phyloP scores from a whole-genome alignment of 2,329 filamentous ascomycete species.

The Monosporascus sp. region DNA sequence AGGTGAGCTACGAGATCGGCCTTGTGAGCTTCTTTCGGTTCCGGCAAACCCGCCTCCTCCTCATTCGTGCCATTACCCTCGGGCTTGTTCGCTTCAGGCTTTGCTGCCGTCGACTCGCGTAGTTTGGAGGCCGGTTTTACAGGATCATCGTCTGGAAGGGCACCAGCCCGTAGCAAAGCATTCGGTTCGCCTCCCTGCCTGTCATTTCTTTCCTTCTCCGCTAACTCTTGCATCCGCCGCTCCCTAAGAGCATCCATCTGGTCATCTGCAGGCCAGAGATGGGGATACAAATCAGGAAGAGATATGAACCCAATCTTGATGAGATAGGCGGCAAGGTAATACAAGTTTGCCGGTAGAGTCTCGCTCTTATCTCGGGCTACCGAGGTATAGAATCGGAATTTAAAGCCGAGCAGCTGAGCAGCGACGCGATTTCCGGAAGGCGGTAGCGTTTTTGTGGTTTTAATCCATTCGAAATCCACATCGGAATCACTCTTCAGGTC shows the following conservation, averaged over 20 bases:
- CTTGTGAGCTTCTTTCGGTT: constrained; percentile 78
- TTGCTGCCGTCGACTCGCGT: constrained; percentile 47
- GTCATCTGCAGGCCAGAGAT: constrained; percentile 81
- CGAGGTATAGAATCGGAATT: constrained; percentile 90
- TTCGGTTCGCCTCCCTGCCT: constrained; percentile 71
- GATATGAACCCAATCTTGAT: constrained; percentile 98
- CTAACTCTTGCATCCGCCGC: constrained; percentile 68
- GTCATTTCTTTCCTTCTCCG: constrained; percentile 67
- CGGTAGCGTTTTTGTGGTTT: constrained; percentile 73
- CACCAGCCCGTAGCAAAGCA: constrained; percentile 80
- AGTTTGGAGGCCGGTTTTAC: constrained; percentile 41
- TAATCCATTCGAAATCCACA: constrained; percentile 61
- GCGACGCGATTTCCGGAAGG: constrained; percentile 85
- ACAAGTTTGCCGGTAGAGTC: constrained; percentile 81
- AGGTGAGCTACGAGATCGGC: constrained; percentile 77
- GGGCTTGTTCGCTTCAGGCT: constrained; percentile 47
- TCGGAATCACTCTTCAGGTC: constrained; percentile 36
- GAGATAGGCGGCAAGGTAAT: constrained; percentile 84
- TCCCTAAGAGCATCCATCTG: constrained; percentile 71
- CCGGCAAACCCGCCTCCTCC: constrained; percentile 52
- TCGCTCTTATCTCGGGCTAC: constrained; percentile 69
- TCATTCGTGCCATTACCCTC: constrained; percentile 39
- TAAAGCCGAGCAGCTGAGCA: constrained; percentile 93
- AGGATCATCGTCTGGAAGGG: constrained; percentile 83
- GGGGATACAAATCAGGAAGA: constrained; percentile 81